Percentiles rank a stretch among this genome's conserved stretches.
These are phyloP conservation scores for Tremella fuciformis DNA, from an alignment of 768 basidiomycete genomes.

Conservation along the genomic window DNA sequence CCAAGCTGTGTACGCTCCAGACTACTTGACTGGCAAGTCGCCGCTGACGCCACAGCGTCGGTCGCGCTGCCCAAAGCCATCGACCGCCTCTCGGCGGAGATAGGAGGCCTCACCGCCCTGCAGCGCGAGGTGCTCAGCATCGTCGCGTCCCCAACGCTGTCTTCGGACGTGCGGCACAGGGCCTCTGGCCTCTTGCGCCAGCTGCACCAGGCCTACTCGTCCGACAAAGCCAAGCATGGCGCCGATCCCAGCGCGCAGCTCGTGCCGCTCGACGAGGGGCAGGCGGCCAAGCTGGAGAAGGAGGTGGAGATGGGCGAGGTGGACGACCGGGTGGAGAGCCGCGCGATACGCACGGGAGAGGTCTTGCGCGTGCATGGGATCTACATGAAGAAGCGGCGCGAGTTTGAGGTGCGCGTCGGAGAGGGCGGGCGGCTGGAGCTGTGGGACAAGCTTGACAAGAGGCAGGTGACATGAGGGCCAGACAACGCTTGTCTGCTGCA, in stretches of 20 bases:
- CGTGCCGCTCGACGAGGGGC: constrained; percentile 3
- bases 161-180: constrained; percentile 41
- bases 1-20: constrained; percentile 36
- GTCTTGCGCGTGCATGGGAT: constrained; percentile 42
- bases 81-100: constrained; percentile 36
- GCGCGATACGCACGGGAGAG: constrained; percentile 26
- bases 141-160: constrained; percentile 42
- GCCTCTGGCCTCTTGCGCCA: constrained; percentile 28
- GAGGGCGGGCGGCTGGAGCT: constrained; percentile 34
- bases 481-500: too few relatives aligned
- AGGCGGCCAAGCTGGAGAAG: constrained; percentile 18
- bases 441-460: constrained; percentile 32
- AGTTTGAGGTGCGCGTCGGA: constrained; percentile 36
- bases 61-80: constrained; percentile 43
- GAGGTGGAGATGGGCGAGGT: constrained; percentile 17
- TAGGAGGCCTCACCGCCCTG: constrained; percentile 41
- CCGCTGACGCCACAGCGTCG: constrained; percentile 27
- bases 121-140: constrained; percentile 47
- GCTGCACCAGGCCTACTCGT: constrained; percentile 33
- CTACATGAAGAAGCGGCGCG: constrained; percentile 40
- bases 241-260: background rate
- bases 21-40: background rate
- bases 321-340: constrained; percentile 32
- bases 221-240: constrained; percentile 25
- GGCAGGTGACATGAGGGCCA: constrained; percentile 5